phyloP scores from a whole-genome alignment of 345 rosid species.

The Brassica carinata region DNA sequence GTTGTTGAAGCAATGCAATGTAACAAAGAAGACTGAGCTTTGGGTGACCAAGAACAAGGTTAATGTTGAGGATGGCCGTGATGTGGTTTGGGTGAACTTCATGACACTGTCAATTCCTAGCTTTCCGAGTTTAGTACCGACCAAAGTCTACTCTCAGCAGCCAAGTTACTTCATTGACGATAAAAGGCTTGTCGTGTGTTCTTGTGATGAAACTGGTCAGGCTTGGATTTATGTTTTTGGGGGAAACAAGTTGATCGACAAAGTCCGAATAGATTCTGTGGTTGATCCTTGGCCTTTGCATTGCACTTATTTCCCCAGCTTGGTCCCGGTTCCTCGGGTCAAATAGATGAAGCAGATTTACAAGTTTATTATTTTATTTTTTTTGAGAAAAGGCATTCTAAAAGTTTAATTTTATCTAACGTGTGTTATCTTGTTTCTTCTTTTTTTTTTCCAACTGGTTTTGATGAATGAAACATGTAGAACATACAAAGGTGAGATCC shows the following conservation, averaged over 20 bases:
- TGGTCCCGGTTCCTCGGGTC: conserved; percentile 3
- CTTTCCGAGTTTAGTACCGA: background rate
- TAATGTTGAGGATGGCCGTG: background rate
- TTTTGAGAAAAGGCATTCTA: no score
- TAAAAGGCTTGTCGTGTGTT: background rate
- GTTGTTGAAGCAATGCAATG: background rate
- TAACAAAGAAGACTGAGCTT: background rate
- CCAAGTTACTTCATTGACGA: background rate
- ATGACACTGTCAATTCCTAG: background rate
- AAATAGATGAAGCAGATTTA: background rate
- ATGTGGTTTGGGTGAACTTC: background rate
- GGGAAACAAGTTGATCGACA: background rate
- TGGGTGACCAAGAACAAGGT: conserved; percentile 7
- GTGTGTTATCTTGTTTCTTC: background rate
- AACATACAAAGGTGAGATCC: background rate
- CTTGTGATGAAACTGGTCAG: background rate
- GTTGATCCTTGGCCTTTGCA: background rate
- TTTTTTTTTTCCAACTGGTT: no score
- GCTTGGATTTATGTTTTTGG: background rate
- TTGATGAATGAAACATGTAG: background rate
- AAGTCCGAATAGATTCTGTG: background rate
- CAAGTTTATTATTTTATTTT: background rate
- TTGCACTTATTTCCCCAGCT: background rate
- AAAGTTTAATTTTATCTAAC: background rate
- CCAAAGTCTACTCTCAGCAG: background rate